Evolutionary conservation across 2,329 filamentous ascomycete species (phyloP), one percentile per base, ranked within the genome.

Genomic region (Colletotrichum cuscutae): DNA sequence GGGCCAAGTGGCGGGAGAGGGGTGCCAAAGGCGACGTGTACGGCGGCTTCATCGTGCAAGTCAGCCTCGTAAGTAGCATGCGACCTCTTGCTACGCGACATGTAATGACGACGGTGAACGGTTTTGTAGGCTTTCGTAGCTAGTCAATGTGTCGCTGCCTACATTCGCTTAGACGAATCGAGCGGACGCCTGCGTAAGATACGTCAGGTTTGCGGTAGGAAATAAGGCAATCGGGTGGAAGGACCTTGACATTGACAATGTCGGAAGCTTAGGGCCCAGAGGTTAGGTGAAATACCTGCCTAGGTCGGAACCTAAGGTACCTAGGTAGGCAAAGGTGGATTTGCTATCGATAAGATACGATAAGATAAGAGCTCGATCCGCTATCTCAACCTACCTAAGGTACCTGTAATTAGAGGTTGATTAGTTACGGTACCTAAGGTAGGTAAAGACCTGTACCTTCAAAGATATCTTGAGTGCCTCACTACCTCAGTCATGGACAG

Each of bases 1-100:
- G 92, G 88, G 78, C 97, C 94, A 73, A 91, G 85, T 4, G 94
- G 90, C 1, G 95, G 95, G 19, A 99, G 88, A 9, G 95, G 92
- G 3, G 95, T 98, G 80, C 97, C 97, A 81, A 93, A 97, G 69
- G 93, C 80, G 68, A 93, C 93, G 82, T 91, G 97, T 1, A 94
- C 92, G 15, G 94, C 92, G 79, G 92, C 89, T 71, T 90, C 86
- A 69, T 87, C 85, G 81, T 90, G 87, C 61, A 91, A 84, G 78
- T 96, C 93, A 78, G 92, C 90, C 85, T 97, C 95, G 82, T 94
- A 97, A 77, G 90, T 89, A 77, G 90, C 90, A 79, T 92, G 92
- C 78, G 92, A 92, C 83, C 95, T 91, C 90, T 97, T 98, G 83
- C 11, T 49, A 24, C 46, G 46, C 11, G 49, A 35, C 70, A 72